Conservation (phyloP, 371 early-diverging fungal species). For the Choanephora cucurbitarum region DNA sequence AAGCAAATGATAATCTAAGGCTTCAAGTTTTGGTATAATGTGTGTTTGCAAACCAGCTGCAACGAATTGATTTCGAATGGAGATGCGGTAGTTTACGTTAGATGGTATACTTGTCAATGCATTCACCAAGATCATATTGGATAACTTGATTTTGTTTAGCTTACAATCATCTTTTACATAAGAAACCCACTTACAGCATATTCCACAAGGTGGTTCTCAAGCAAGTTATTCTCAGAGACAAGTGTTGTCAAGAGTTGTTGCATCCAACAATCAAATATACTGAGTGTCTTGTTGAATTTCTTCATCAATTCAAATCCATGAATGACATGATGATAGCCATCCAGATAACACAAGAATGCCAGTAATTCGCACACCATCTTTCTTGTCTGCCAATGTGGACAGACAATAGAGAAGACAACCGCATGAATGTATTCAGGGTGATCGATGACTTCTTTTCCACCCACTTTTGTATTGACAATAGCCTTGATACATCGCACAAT, state of each 20-base stretch:
- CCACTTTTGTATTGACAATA: constrained; percentile 62
- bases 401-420: constrained; percentile 70
- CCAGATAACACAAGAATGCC: constrained; percentile 76
- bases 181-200: constrained; percentile 74
- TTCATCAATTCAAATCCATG: constrained; percentile 52
- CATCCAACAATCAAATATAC: constrained; percentile 78
- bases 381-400: constrained; percentile 68
- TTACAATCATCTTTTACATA: no score
- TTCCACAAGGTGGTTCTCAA: constrained; percentile 75
- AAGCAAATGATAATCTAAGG: constrained; percentile 64
- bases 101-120: constrained; percentile 71
- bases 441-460: constrained; percentile 66
- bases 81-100: constrained; percentile 71
- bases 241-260: constrained; percentile 64
- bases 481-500: constrained; percentile 76
- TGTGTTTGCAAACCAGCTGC: constrained; percentile 60
- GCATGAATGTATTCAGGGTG: constrained; percentile 65
- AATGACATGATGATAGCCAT: constrained; percentile 73
- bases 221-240: constrained; percentile 62
- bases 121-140: constrained; percentile 83
- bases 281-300: constrained; percentile 51
- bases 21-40: constrained; percentile 63
- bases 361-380: constrained; percentile 77
- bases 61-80: constrained; percentile 74
- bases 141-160: constrained; percentile 49